phyloP scores from a whole-genome alignment of 73 alveolate genomes.

The Tetrahymena malaccensis region DNA sequence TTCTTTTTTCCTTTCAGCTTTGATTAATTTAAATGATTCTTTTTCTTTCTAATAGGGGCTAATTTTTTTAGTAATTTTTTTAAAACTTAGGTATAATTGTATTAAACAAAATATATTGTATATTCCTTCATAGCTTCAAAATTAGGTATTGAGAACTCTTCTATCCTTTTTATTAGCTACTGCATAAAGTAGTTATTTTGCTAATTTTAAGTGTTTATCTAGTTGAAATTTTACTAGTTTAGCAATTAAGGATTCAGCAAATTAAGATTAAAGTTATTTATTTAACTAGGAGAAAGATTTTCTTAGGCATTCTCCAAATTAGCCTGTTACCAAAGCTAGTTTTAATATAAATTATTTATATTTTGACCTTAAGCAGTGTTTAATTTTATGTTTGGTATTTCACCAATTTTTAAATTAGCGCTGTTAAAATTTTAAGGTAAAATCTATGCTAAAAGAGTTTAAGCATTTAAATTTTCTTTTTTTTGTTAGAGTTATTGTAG shows the following conservation, averaged over 20 bases:
- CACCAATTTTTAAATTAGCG: background rate
- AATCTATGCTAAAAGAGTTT: background rate
- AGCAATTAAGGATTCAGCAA: background rate
- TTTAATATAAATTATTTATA: no score
- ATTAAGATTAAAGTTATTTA: no score
- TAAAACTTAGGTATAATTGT: background rate
- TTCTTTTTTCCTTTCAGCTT: background rate
- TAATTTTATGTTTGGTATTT: background rate
- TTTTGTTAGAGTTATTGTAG: no score
- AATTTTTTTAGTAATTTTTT: background rate
- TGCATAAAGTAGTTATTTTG: background rate
- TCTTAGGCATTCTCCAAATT: background rate
- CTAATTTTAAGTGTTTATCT: background rate
- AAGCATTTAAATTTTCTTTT: background rate
- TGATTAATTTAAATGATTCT: background rate
- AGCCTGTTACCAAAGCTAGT: background rate
- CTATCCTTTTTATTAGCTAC: background rate
- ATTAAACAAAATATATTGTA: background rate
- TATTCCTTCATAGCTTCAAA: background rate
- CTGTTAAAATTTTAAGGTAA: background rate
- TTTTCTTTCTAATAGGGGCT: background rate
- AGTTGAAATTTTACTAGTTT: no score
- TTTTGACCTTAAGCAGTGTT: background rate
- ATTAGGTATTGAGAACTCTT: background rate
- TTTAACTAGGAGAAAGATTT: background rate